Evolutionary conservation across 257 asterid species (phyloP).

Genomic region (Scutellaria barbata): DNA sequence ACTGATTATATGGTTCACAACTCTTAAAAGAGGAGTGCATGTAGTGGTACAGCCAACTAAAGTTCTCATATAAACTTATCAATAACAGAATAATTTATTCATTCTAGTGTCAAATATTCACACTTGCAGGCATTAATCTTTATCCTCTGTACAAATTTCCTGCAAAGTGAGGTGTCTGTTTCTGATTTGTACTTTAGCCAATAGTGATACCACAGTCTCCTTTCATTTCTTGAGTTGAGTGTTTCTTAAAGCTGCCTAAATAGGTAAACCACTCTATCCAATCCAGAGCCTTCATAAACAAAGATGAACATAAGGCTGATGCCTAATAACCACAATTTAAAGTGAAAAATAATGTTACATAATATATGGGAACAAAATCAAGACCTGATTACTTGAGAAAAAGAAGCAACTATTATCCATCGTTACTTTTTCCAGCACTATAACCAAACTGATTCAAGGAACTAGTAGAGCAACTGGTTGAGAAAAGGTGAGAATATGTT

Average conservation of each 20-base stretch:
- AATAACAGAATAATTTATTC: background rate
- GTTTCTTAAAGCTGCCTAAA: background rate
- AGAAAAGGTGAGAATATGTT: conserved; percentile 11
- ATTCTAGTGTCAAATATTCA: background rate
- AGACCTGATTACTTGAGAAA: conserved; percentile 1
- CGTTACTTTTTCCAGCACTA: conserved; percentile 13
- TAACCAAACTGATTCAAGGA: conserved; percentile 3
- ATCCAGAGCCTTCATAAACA: conserved; percentile 3
- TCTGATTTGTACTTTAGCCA: background rate
- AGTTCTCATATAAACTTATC: background rate
- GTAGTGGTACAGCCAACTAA: background rate
- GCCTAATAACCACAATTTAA: background rate
- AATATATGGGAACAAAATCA: background rate
- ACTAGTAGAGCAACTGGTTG: background rate
- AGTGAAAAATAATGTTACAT: background rate
- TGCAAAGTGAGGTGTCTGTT: conserved; percentile 9
- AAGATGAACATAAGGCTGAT: conserved; percentile 1
- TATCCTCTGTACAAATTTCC: background rate
- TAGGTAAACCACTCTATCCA: background rate
- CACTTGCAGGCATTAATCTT: background rate
- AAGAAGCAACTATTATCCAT: background rate
- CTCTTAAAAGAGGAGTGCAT: background rate
- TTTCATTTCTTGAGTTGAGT: conserved; percentile 7
- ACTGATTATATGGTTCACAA: background rate
- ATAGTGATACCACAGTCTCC: background rate